A percentile compares a stretch with the other conserved stretches of the same genome.
Evolutionary conservation across 345 rosid species (phyloP).

Genomic region (Salix udensis): DNA sequence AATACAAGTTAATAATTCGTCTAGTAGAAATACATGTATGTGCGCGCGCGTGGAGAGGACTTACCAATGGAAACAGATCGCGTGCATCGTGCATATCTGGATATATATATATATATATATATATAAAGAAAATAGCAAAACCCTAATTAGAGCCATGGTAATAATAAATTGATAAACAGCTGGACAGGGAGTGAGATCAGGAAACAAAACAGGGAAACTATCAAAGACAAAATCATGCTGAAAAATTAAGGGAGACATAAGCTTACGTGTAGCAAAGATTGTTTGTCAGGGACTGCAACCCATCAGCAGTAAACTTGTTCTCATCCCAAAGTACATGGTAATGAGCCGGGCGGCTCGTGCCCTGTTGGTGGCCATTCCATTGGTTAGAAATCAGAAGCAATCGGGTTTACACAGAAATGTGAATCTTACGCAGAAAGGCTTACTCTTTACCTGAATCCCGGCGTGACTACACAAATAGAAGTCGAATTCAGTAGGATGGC

Average conservation of each 20-base stretch:
- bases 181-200: background rate
- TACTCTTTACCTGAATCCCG: slow-evolving; percentile 68
- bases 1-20: background rate
- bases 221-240: background rate
- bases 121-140: background rate
- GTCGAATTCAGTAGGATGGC: slow-evolving; percentile 97
- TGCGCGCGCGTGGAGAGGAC: background rate
- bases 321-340: slow-evolving; percentile 99
- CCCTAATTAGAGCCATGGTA: background rate
- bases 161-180: background rate
- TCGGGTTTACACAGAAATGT: background rate
- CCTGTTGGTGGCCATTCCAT: slow-evolving; percentile 36
- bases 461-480: slow-evolving; percentile 98
- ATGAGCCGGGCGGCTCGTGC: slow-evolving; percentile 96
- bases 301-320: slow-evolving; percentile 93
- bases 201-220: background rate
- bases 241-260: background rate
- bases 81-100: slow-evolving; percentile 94
- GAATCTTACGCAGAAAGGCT: background rate
- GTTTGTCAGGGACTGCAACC: slow-evolving; percentile 81
- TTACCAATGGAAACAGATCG: slow-evolving; percentile 94
- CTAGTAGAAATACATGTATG: background rate
- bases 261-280: slow-evolving; percentile 92
- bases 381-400: background rate
- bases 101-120: background rate